These are phyloP conservation scores for Lepidium didymum DNA, from an alignment of 345 rosid species.

Conservation along the genomic window DNA sequence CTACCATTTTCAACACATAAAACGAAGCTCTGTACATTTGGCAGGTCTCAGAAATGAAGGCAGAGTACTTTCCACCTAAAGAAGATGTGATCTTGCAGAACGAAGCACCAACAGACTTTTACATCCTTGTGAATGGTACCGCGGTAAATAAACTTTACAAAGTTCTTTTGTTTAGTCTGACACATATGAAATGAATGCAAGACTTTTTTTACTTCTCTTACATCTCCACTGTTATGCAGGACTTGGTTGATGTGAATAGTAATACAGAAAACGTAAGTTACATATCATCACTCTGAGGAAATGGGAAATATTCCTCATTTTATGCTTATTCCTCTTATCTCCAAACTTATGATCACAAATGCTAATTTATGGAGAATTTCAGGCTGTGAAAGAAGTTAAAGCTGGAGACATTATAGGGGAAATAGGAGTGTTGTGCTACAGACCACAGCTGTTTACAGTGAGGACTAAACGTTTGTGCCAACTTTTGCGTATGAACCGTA, in stretches of 20 bases:
- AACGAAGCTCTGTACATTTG: neutral
- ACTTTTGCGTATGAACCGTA: conserved; percentile 78
- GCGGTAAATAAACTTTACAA: conserved; percentile 39
- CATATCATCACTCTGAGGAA: neutral
- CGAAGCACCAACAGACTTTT: conserved; percentile 82
- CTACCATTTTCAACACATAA: neutral
- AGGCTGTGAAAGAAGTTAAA: conserved; percentile 65
- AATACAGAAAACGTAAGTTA: conserved; percentile 48
- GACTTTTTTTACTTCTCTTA: neutral
- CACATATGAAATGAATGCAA: neutral
- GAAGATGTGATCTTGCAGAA: conserved; percentile 80
- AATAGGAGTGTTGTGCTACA: conserved; percentile 78
- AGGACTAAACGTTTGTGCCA: conserved; percentile 86
- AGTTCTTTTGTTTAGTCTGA: neutral
- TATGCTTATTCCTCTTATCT: neutral
- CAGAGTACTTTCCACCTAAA: conserved; percentile 83
- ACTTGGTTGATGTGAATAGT: conserved; percentile 38
- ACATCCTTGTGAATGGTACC: conserved; percentile 61
- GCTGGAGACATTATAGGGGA: conserved; percentile 83
- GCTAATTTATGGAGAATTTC: conserved; percentile 21
- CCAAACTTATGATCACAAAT: neutral
- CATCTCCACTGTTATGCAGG: conserved; percentile 32
- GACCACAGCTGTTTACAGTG: conserved; percentile 85
- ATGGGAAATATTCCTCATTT: neutral
- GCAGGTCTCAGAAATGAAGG: conserved; percentile 80